Conservation (phyloP, 345 rosid genomes). For the Populus davidiana region DNA sequence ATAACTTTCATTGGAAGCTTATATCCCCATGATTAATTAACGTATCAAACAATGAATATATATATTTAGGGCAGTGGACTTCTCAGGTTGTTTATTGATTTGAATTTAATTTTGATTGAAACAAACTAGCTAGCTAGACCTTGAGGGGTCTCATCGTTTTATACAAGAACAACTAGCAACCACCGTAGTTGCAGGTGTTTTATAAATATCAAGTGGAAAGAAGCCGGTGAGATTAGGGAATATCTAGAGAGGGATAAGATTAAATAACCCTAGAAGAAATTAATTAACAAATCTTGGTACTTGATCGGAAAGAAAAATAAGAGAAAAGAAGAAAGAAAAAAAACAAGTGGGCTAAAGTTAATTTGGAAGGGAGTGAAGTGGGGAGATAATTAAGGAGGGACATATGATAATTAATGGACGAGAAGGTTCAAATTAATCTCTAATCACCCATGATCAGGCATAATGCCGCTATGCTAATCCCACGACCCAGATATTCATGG, state of each 20-base stretch:
- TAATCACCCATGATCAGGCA: neutral
- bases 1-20: no score
- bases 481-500: neutral
- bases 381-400: neutral
- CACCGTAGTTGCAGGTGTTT: neutral
- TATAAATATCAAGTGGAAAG: constrained; percentile 18
- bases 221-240: constrained; percentile 2
- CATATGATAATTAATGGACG: neutral
- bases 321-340: neutral
- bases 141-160: neutral
- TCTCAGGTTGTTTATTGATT: neutral
- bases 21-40: no score
- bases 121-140: neutral
- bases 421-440: neutral
- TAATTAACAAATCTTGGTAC: neutral
- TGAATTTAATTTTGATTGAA: neutral
- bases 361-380: neutral
- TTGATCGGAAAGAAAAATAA: neutral
- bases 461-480: neutral
- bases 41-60: no score
- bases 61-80: neutral
- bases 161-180: neutral
- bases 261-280: constrained; percentile 7
- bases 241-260: neutral
- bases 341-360: neutral